Conservation (phyloP, 139 green algal genomes). For the Micractinium conductrix region DNA sequence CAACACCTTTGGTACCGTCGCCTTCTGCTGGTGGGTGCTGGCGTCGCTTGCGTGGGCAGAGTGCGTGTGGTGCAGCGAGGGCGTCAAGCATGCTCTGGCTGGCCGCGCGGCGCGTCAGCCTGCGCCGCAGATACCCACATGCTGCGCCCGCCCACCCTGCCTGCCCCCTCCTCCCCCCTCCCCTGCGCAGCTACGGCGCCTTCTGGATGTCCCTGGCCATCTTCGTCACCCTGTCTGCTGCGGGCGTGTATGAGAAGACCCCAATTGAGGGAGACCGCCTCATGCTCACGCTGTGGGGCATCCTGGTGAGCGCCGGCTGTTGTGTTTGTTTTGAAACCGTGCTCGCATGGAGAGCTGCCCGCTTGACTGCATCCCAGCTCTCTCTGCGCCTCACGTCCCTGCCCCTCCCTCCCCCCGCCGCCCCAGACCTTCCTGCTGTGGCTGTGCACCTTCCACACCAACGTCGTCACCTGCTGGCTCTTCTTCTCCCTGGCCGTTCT, state of each 20-base stretch:
- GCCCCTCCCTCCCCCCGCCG: not conserved
- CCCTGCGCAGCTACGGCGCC: constrained; percentile 54
- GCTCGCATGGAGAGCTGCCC: too few relatives aligned
- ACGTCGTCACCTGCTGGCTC: constrained; percentile 29
- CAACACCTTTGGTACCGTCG: constrained; percentile 76
- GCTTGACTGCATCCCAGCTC: not conserved
- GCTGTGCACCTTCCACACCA: constrained; percentile 40
- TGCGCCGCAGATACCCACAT: not conserved
- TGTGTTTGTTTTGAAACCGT: not conserved
- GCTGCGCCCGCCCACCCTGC: not conserved
- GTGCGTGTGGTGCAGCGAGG: too few relatives aligned
- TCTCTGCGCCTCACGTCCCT: not conserved
- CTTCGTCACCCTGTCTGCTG: constrained; percentile 8
- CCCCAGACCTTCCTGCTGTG: constrained; percentile 49
- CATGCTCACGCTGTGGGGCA: constrained; percentile 28
- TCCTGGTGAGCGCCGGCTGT: constrained; percentile 16
- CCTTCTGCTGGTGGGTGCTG: constrained; percentile 53
- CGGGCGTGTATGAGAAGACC: not conserved
- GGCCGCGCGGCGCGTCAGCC: not conserved
- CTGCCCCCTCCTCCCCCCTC: not conserved
- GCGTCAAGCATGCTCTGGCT: not conserved
- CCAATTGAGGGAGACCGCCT: not conserved
- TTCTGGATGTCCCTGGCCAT: constrained; percentile 46
- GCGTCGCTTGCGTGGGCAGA: not conserved
- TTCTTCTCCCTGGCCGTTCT: constrained; percentile 41